Percentiles rank a stretch among this genome's conserved stretches.
Evolutionary conservation across 495 filamentous ascomycete species (phyloP).

Genomic region (Halenospora varia): DNA sequence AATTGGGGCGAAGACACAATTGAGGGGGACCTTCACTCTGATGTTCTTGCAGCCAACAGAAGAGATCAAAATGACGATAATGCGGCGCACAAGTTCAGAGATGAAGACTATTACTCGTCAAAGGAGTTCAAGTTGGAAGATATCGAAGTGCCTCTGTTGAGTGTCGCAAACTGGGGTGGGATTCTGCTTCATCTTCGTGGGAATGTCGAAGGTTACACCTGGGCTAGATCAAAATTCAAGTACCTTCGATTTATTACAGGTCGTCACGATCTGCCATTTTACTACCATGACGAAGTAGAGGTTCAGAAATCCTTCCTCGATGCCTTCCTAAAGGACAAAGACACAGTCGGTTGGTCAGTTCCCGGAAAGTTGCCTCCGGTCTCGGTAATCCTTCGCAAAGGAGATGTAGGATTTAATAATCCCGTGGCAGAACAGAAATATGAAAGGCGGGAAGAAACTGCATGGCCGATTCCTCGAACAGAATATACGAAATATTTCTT

Average conservation of each 20-base stretch:
- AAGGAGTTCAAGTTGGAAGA: constrained; percentile 59
- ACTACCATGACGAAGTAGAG: constrained; percentile 60
- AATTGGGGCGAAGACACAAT: constrained; percentile 60
- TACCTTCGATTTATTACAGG: constrained; percentile 65
- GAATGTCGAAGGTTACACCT: constrained; percentile 58
- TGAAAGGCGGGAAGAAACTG: constrained; percentile 45
- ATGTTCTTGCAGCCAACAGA: constrained; percentile 46
- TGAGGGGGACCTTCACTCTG: constrained; percentile 48
- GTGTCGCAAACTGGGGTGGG: constrained; percentile 57
- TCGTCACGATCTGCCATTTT: constrained; percentile 68
- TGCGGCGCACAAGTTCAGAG: constrained; percentile 45
- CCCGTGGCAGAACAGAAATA: constrained; percentile 50
- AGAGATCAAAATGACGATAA: constrained; percentile 60
- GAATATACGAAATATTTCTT: constrained; percentile 55
- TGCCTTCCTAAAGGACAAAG: constrained; percentile 63
- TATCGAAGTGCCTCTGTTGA: constrained; percentile 56
- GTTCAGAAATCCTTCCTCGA: constrained; percentile 61
- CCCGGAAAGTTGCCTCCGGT: constrained; percentile 52
- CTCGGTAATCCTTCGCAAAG: constrained; percentile 53
- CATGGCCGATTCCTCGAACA: constrained; percentile 62
- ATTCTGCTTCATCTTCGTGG: constrained; percentile 61
- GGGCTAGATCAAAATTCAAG: constrained; percentile 57
- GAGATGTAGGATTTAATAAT: constrained; percentile 60
- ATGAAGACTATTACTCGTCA: constrained; percentile 57
- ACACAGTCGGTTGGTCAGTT: constrained; percentile 52